Percentiles rank a stretch among this genome's conserved stretches.
phyloP scores from a whole-genome alignment of 2,329 filamentous ascomycete genomes.

The Coleophoma eucalyptorum region DNA sequence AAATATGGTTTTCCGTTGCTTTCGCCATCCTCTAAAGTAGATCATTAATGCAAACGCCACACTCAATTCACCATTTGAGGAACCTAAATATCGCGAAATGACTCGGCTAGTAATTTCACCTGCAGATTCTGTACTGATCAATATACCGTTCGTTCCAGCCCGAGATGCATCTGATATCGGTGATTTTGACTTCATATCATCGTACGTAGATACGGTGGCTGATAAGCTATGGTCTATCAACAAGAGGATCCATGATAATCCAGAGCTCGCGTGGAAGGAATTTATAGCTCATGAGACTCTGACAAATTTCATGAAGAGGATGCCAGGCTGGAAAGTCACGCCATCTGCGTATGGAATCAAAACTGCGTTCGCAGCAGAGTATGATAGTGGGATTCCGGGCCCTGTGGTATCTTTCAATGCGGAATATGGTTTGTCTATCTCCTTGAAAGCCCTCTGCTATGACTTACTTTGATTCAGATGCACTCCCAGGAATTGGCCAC shows the following conservation, averaged over 20 bases:
- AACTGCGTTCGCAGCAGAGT: slow-evolving; percentile 43
- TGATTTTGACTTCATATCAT: not conserved
- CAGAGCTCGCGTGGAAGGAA: slow-evolving; percentile 46
- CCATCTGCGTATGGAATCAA: slow-evolving; percentile 44
- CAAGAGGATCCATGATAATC: slow-evolving; percentile 39
- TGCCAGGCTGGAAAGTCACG: slow-evolving; percentile 39
- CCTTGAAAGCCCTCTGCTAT: not conserved
- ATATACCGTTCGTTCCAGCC: too few relatives aligned
- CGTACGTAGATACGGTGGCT: not conserved
- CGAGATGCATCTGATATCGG: not conserved
- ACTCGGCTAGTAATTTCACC: too few relatives aligned
- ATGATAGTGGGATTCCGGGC: slow-evolving; percentile 35
- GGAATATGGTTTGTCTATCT: slow-evolving; percentile 35
- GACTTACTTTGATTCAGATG: slow-evolving; percentile 28
- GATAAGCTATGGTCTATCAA: slow-evolving; percentile 34
- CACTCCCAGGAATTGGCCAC: slow-evolving; percentile 32
- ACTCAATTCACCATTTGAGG: too few relatives aligned
- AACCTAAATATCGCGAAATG: too few relatives aligned
- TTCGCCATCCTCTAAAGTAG: too few relatives aligned
- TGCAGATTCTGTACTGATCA: too few relatives aligned
- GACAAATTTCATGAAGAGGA: slow-evolving; percentile 34
- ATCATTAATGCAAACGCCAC: too few relatives aligned
- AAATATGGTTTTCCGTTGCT: too few relatives aligned
- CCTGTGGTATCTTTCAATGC: slow-evolving; percentile 35
- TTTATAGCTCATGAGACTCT: slow-evolving; percentile 44